Evolutionary conservation across 768 basidiomycete species (phyloP), one percentile per base, ranked within the genome.

Genomic region (Strobilomyces dryophilus): DNA sequence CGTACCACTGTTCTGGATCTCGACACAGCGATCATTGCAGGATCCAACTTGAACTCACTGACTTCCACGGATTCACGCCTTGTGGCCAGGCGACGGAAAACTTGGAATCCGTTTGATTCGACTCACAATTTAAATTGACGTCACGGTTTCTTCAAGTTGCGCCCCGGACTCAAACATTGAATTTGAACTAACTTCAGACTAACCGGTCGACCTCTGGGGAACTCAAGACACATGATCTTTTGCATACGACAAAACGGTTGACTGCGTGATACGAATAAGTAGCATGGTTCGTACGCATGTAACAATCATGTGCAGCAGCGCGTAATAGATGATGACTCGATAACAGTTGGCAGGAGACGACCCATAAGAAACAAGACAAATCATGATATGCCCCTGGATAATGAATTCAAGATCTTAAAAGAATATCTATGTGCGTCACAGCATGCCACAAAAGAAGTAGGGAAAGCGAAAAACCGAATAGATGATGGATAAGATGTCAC

Each of bases 401-500:
- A 60, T 44, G 49, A 47, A n/a, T 39, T 41, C 10, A 40, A 20
- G 18, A 53, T 37, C 36, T 31, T 47, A 50, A 36, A 51, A 35
- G 45, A 34, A 54, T 45, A 35, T 65, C 58, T 69, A 70, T 53
- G 56, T 63, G 62, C 55, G 61, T 56, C 49, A 69, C 66, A 57
- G 54, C 59, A 61, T 65, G 50, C 59, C 45, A 68, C 36, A 15
- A 59, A 61, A 53, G 32, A 54, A 45, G 53, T 15, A 34, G 47
- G 21, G 24, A 36, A 45, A 32, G 44, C 39, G 20, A 18, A 18
- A 15, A 41, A 56, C 55, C 59, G 55, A 66, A 68, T 68, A 68
- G 62, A 56, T 68, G 68, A 68, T 54, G 49, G 65, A 70, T 66
- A 68, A 68, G 57, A 64, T 53, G 64, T 44, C 43, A 18, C 44